Evolutionary conservation across 2,329 filamentous ascomycete genomes (phyloP).

Genomic region (Penicillium sclerotiorum): DNA sequence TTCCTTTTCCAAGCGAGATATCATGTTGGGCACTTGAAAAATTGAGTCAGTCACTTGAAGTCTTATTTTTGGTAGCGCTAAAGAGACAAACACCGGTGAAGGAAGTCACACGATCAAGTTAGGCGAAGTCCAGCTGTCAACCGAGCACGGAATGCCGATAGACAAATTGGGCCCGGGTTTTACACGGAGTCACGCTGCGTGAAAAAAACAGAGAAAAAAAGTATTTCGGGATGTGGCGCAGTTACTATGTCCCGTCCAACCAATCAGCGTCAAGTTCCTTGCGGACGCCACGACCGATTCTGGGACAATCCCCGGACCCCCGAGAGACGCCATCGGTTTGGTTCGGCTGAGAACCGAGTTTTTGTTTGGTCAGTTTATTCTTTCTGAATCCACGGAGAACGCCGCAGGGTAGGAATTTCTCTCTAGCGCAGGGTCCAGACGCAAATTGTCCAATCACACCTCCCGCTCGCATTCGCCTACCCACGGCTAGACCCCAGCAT

Average conservation of each 20-base stretch:
- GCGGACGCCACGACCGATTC: constrained; percentile 2
- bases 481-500: constrained; percentile 13
- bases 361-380: constrained; percentile 25
- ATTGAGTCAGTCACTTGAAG: too few relatives aligned
- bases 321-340: constrained; percentile 9
- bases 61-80: too few relatives aligned
- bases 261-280: constrained; percentile 2
- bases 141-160: neutral
- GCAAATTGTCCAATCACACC: neutral
- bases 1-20: too few relatives aligned
- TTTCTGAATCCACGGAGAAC: neutral
- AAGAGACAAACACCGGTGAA: too few relatives aligned
- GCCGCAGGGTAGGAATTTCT: neutral
- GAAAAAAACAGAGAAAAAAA: neutral
- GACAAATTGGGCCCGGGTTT: neutral
- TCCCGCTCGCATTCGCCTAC: neutral
- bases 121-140: neutral
- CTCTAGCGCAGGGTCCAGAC: constrained; percentile 2
- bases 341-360: constrained; percentile 25
- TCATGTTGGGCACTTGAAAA: too few relatives aligned
- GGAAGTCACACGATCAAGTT: too few relatives aligned
- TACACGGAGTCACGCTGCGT: neutral
- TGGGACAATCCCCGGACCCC: constrained; percentile 14
- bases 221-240: constrained; percentile 13
- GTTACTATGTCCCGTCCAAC: neutral